Evolutionary conservation across 495 filamentous ascomycete genomes (phyloP).

Genomic region (Neurospora sp.): DNA sequence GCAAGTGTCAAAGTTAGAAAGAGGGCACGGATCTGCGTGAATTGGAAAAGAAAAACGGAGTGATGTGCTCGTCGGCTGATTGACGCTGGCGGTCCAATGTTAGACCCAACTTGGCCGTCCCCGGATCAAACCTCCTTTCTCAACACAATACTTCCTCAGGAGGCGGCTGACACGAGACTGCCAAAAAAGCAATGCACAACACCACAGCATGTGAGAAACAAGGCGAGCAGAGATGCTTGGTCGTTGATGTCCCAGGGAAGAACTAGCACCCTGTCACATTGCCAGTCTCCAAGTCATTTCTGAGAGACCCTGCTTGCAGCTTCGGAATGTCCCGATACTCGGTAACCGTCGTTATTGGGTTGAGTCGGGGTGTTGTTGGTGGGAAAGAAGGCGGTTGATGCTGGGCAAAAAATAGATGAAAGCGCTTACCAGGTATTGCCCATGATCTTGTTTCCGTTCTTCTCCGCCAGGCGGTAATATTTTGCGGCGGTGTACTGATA

Average conservation of each 20-base stretch:
- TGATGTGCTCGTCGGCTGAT: not conserved
- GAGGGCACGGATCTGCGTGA: not conserved
- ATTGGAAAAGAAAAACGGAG: not conserved
- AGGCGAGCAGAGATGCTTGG: not conserved
- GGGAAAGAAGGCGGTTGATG: not conserved
- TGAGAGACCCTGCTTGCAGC: not conserved
- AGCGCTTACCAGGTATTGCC: conserved; percentile 86
- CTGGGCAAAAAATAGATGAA: not conserved
- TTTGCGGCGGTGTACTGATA: conserved; percentile 72
- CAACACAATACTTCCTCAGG: not conserved
- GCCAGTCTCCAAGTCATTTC: not conserved
- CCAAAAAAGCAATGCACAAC: not conserved
- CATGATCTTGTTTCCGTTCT: conserved; percentile 77
- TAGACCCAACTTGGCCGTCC: not conserved
- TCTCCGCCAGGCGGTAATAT: conserved; percentile 88
- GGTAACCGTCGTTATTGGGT: not conserved
- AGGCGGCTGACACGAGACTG: not conserved
- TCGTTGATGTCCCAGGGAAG: not conserved
- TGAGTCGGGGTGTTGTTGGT: not conserved
- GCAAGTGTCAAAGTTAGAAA: not conserved
- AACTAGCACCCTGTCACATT: not conserved
- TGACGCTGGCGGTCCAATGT: not conserved
- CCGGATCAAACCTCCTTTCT: not conserved
- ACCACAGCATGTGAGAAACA: not conserved
- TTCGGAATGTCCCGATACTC: not conserved